Evolutionary conservation across 106 monocot genomes (phyloP), one percentile per base, ranked within the genome.

Genomic region (Dendrobium nobile): DNA sequence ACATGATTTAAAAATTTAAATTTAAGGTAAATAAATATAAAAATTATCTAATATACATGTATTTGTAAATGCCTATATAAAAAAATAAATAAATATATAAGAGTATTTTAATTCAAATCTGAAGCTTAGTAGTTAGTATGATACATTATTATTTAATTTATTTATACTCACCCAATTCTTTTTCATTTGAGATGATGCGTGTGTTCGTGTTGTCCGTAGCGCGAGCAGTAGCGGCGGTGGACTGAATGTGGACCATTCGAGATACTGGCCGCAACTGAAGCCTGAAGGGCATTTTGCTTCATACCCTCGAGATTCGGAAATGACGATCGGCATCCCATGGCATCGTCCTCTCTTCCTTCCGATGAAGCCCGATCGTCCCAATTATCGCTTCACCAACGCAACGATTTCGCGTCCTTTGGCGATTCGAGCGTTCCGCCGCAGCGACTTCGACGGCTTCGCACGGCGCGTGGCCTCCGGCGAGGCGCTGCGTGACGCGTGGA

Each of bases 391-490:
- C 40, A 79, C 13, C 27, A 58, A 9, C 22, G 61, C 41, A 7
- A 37, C 47, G 13, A 22, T 2, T 19, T 76, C 68, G 41, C 73
- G 73, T 47, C 54, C 26, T 28, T 77, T 47, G 33, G 45, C 88
- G 27, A 33, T 85, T 65, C 81, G 79, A 8, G 95, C 95, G 75
- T 90, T 93, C 86, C 82, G 83, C 55, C 76, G 92, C 43, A 47
- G 73, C 79, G 92, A 88, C 76, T 75, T 92, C 79, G 91, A 96
- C 82, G 89, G 85, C n/a, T 92, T 96, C 82, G 90, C 86, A 9
- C 82, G 83, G 68, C 84, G 87, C 67, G 89, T 94, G 37, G 84
- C 88, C 11, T 91, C 91, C 26, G 91, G 94, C 10, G 86, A 91
- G 75, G 94, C 86, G 17, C 80, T 90, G 47, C 79, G 85, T 61